Evolutionary conservation across 1,139 yeast genomes (phyloP), one percentile per base, ranked within the genome.

Genomic region (Pichia sp.): DNA sequence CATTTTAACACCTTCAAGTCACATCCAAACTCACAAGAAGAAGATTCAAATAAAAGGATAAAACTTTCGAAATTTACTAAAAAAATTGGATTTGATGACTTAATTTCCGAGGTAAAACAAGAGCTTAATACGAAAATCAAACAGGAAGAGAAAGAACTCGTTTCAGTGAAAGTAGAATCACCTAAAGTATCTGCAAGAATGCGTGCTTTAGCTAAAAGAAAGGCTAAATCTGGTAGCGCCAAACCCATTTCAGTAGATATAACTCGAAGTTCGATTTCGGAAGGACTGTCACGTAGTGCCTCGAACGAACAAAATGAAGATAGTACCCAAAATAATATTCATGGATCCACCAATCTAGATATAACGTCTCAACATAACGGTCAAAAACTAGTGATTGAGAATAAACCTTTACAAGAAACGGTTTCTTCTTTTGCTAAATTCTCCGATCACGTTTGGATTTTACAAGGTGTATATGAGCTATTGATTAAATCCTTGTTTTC

Each of bases 381-480:
- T 33, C 83, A 81, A 41, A 85, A 85, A 60, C 71, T 92, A 37
- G 95, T 90, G 48, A 79, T 92, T 36, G 97, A 92, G 62, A 80
- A 84, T 43, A 79, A 79, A 58, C 77, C 78, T 1, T 66, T 87
- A 9, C 80, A 87, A 7, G 84, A 82, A 56, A 90, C 86, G 53
- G 42, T 48, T 27, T 45, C 50, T 5, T 48, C 50, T 7, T 48
- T 48, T 42, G 79, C 85, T 36, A 79, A 81, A 44, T 85, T 81
- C 7, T 80, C 85, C 0, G 92, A 88, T 4, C 69, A 82, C 41
- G 84, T 86, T 1, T 94, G 98, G 97, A 95, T 88, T 47, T 86
- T 90, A 55, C 97, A 90, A 69, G 96, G 97, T n/a, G 82, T 92
- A n/a, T 88, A 84, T 59, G 97, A 88, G 58, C 67, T 90, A 33